Evolutionary conservation across 805 yeast species (phyloP), one percentile per base, ranked within the genome.

Genomic region (Lachancea meyersii): DNA sequence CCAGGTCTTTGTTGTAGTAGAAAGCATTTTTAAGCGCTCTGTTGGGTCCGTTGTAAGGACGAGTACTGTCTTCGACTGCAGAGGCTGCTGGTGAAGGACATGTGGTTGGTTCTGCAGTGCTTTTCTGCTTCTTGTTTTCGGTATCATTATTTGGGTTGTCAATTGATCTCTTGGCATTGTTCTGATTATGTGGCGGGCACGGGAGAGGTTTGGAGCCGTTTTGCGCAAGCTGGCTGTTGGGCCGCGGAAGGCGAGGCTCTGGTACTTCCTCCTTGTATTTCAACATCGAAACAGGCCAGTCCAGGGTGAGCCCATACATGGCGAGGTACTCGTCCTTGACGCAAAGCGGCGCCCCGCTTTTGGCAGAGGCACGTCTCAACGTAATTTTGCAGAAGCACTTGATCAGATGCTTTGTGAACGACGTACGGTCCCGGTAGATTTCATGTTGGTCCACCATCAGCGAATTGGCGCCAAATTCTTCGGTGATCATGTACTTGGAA

Each of bases 271-370:
- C 67, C 44, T 58, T 62, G 35, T 50, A 63, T 36, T 55, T 52
- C 27, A 56, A 16, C 48, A 61, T 50, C 1, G 58, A 59, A 5
- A 37, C 37, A 5, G 68, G 67, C 68, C 68, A 63, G 9, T 55
- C 63, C 55, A 55, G 49, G 1, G 57, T 51, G 14, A 63, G 44
- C 5, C 64, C 61, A 44, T 63, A 63, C 55, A 61, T 60, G 24
- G 56, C 53, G 31, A 63, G 36, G 60, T 77, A 86, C 50, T 81
- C 80, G 20, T 77, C 79, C 57, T 82, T 84, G 13, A 93, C 93
- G 17, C 91, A 79, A 97, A 97, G 93, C 2, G 97, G 97, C 2
- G 97, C 91, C 3, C 97, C 97, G 33, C 81, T 71, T 71, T 84
- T 86, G 42, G 82, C 74, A 1, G 89, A 85, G 43, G 95, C 77